Evolutionary conservation across 352 stramenopile species (phyloP), one percentile per base, ranked within the genome.

Genomic region (Phytophthora quininea): DNA sequence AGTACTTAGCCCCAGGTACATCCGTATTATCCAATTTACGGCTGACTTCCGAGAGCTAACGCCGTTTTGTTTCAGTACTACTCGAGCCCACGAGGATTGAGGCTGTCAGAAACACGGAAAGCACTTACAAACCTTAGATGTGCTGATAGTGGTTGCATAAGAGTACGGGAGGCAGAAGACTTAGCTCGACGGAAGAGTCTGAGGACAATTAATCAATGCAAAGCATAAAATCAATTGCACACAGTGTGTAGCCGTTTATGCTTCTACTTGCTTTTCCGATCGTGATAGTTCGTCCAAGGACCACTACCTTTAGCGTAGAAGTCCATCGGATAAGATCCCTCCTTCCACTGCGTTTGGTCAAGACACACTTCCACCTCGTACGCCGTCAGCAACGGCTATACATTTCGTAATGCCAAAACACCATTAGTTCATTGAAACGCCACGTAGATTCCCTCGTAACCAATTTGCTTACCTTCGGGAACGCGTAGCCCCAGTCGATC

Each of bases 401-500:
- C 47, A 45, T 4, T 32, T 49, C 62, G 14, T 32, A 24, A 24
- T 24, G 19, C 19, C 19, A 24, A 24, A 40, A 14, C 38, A 5
- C 38, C 19, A 43, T 46, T 46, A 46, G 38, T 0, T 15, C 11
- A 55, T 12, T 24, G 19, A 24, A 24, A 24, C 0, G 19, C 19
- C 19, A 24, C 19, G 19, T 24, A 24, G 19, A 24, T 24, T 24
- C 19, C 19, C 19, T 24, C 19, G 19, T 24, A 12, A 24, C 6
- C 35, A 35, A 3, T 7, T 27, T 33, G 56, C 19, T 53, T 46
- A 92, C 88, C 77, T 97, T 98, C 29, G 76, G 75, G 59, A 99
- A 99, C 42, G 94, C 93, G 66, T 99, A 97, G 54, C 98, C 98
- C 98, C 98, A 99, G 75, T 99, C 98, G 38, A 99, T 98, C 29